These are phyloP conservation scores for Penicillium fimorum DNA, from an alignment of 495 filamentous ascomycete genomes.

Conservation along the genomic window DNA sequence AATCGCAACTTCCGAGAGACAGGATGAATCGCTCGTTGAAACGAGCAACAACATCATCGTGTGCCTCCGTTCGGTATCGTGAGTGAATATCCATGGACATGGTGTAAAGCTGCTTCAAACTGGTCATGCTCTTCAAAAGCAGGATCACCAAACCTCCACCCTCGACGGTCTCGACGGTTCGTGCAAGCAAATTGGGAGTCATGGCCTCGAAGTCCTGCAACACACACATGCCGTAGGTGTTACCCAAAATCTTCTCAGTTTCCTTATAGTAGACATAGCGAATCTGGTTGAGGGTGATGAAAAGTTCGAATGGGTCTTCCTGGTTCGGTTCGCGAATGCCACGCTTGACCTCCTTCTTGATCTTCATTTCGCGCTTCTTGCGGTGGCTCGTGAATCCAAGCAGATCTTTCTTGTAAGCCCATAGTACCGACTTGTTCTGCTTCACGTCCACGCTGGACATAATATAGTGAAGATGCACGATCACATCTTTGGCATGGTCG, in stretches of 20 bases:
- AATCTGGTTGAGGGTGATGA: constrained; percentile 93
- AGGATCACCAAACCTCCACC: constrained; percentile 90
- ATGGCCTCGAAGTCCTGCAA: constrained; percentile 98
- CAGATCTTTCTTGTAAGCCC: constrained; percentile 99
- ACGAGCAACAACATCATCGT: constrained; percentile 89
- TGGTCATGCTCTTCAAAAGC: constrained; percentile 93
- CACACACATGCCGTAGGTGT: constrained; percentile 98
- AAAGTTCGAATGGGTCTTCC: constrained; percentile 96
- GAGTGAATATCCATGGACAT: constrained; percentile 98
- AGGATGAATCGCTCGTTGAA: constrained; percentile 99
- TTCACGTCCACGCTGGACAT: constrained; percentile 86
- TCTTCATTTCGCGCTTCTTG: constrained; percentile 96
- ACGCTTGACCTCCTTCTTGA: constrained; percentile 96
- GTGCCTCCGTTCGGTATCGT: constrained; percentile 93
- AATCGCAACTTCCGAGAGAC: constrained; percentile 89
- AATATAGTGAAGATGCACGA: constrained; percentile 92
- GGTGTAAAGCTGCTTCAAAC: constrained; percentile 95
- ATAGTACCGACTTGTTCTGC: constrained; percentile 94
- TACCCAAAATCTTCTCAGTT: constrained; percentile 98
- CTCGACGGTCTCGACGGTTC: constrained; percentile 97
- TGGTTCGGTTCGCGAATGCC: constrained; percentile 92
- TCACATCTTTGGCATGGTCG: constrained; percentile 94
- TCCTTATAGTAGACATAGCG: constrained; percentile 99
- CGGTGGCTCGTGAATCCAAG: constrained; percentile 93
- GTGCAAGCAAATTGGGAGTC: constrained; percentile 90